Conservation (phyloP, 75 land plant species). For the Cupressus sempervirens region DNA sequence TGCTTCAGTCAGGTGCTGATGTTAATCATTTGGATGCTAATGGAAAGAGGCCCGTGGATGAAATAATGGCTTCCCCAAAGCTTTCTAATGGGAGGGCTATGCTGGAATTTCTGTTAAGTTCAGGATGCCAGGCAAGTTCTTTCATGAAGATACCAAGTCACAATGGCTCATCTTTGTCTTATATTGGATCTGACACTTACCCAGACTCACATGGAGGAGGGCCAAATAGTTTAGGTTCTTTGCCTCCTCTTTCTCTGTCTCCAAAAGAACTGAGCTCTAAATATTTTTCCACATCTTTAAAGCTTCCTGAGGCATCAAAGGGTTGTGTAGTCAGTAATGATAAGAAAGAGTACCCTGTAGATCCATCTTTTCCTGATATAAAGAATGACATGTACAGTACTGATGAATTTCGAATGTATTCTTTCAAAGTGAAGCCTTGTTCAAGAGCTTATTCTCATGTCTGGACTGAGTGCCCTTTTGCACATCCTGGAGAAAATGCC, state of each 20-base stretch:
- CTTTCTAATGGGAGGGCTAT: slow-evolving; percentile 14
- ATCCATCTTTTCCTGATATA: slow-evolving; percentile 70
- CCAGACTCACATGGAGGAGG: neutral
- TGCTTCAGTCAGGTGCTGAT: slow-evolving; percentile 65
- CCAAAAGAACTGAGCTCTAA: slow-evolving; percentile 20
- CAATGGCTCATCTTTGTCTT: slow-evolving; percentile 8
- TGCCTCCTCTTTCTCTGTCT: slow-evolving; percentile 33
- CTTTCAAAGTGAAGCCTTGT: slow-evolving; percentile 81
- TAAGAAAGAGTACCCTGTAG: slow-evolving; percentile 73
- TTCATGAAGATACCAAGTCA: neutral
- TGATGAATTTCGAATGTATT: slow-evolving; percentile 80
- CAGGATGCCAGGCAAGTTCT: slow-evolving; percentile 7
- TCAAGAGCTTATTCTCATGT: slow-evolving; percentile 80
- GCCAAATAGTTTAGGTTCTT: neutral
- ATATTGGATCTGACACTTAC: neutral
- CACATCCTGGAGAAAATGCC: slow-evolving; percentile 87
- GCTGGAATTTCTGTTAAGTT: slow-evolving; percentile 35
- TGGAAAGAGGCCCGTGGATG: slow-evolving; percentile 56
- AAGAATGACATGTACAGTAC: slow-evolving; percentile 62
- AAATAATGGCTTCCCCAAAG: slow-evolving; percentile 39
- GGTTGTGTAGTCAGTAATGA: slow-evolving; percentile 13
- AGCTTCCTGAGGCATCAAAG: slow-evolving; percentile 15
- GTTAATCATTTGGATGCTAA: slow-evolving; percentile 33
- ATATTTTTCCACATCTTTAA: slow-evolving; percentile 25
- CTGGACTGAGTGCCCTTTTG: slow-evolving; percentile 94